phyloP scores from a whole-genome alignment of 768 basidiomycete genomes.

The Naganishia randhawae region DNA sequence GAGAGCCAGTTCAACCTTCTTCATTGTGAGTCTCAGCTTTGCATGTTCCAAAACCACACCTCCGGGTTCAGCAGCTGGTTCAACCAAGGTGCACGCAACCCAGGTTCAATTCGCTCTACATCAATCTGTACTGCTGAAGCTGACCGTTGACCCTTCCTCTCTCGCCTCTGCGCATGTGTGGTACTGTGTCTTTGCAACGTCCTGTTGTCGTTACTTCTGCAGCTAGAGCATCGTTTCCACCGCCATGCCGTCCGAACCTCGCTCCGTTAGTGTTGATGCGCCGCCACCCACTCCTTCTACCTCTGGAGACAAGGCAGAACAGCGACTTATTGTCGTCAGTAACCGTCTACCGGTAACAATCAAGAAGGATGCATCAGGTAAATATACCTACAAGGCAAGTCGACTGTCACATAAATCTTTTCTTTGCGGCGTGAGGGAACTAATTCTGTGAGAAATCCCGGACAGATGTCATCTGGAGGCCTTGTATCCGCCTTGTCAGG shows the following conservation, averaged over 20 bases:
- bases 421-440: not conserved
- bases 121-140: too few relatives aligned
- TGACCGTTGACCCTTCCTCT: too few relatives aligned
- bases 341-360: constrained; percentile 95
- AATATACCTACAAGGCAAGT: constrained; percentile 75
- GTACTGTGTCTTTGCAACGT: too few relatives aligned
- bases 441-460: not conserved
- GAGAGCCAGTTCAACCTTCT: too few relatives aligned
- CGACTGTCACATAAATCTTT: not conserved
- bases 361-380: constrained; percentile 79
- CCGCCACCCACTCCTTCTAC: not conserved
- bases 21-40: too few relatives aligned
- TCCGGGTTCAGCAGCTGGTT: too few relatives aligned
- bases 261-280: not conserved
- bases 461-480: constrained; percentile 94
- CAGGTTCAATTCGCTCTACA: too few relatives aligned
- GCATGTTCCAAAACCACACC: too few relatives aligned
- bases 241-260: not conserved
- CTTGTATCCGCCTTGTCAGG: constrained; percentile 95
- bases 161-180: too few relatives aligned
- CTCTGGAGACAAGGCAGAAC: constrained; percentile 29
- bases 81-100: too few relatives aligned
- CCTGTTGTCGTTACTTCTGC: too few relatives aligned
- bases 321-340: constrained; percentile 87
- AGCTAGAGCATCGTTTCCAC: too few relatives aligned